A percentile compares a stretch with the other conserved stretches of the same genome.
These are phyloP conservation scores for Magnolia changhungtana DNA, from an alignment of 164 flowering plant species.

Conservation along the genomic window DNA sequence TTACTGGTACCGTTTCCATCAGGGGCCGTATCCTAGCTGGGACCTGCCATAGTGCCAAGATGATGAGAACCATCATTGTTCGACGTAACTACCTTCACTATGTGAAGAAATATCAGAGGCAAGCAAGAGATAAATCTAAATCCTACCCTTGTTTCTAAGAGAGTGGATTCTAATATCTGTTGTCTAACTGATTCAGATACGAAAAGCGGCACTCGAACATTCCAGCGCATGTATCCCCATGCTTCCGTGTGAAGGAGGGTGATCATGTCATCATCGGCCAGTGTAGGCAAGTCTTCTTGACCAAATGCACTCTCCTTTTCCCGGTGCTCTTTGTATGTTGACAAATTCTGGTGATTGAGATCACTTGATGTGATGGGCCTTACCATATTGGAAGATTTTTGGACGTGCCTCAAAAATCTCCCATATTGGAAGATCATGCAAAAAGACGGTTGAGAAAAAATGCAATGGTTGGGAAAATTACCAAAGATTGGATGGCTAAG, in stretches of 20 bases:
- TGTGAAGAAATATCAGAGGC: constrained; percentile 44
- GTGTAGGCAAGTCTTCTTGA: constrained; percentile 18
- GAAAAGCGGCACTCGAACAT: constrained; percentile 32
- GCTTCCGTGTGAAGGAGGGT: constrained; percentile 30
- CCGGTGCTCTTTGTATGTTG: not conserved
- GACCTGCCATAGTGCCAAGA: constrained; percentile 30
- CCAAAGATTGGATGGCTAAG: too few species aligned
- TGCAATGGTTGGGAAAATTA: too few species aligned
- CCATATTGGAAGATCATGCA: not conserved
- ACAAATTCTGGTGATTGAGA: not conserved
- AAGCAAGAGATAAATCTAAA: not conserved
- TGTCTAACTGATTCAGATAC: constrained; percentile 14
- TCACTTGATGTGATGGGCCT: not conserved
- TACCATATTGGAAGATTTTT: not conserved
- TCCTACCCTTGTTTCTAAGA: not conserved
- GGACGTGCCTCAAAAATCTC: not conserved
- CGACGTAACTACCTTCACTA: constrained; percentile 37
- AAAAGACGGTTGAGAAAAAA: too few species aligned
- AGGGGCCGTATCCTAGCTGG: constrained; percentile 40
- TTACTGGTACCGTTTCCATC: constrained; percentile 29
- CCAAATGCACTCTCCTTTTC: too few species aligned
- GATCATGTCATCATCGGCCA: constrained; percentile 27
- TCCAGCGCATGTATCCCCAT: constrained; percentile 26
- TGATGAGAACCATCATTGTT: constrained; percentile 41
- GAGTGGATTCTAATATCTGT: not conserved